Evolutionary conservation across 164 flowering plant genomes (phyloP), one percentile per base, ranked within the genome.

Genomic region (Kalanchoe fedtschenkoi): DNA sequence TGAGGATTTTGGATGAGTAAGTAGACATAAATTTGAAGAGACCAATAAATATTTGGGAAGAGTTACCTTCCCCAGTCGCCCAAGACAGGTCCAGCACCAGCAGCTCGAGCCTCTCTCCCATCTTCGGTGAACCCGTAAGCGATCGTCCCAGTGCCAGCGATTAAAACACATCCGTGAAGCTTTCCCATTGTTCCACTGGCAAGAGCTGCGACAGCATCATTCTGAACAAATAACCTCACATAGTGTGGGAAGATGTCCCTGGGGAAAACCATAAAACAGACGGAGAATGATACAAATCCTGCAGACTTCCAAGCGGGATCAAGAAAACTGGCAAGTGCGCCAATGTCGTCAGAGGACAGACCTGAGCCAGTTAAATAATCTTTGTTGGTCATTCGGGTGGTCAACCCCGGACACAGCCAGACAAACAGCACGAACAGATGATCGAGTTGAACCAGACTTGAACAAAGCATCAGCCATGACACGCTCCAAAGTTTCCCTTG

Each of bases 61-160:
- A 54, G 43, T 7, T 71, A 89, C 98, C 98, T 93, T 58, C 98
- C 98, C 97, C 95, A 88, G 68, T 93, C 98, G 76, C 98, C 98
- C 71, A 93, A 74, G 60, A 83, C 63, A 15, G 98, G 98, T 24
- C 97, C 98, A 58, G 92, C 97, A 76, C 98, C 98, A 65, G 95
- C 93, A 70, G 98, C 97, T 34, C 97, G 80, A 42, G 95, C 98
- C 70, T 93, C 90, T 65, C 82, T 78, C 33, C 97, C 96, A 77
- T 92, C 98, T 72, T 86, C 91, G 3, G 90, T 75, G 71, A 86
- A 81, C 34, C 96, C 98, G 78, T 84, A 93, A 72, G 90, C 74
- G 60, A 93, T 89, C 60, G 82, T 76, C 24, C 98, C 98, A 2
- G 98, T 93, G 47, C 97, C 98, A 16, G 96, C 96, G 74, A 93